These are phyloP conservation scores for Chimonanthus salicifolius DNA, from an alignment of 164 flowering plant species.

Conservation along the genomic window DNA sequence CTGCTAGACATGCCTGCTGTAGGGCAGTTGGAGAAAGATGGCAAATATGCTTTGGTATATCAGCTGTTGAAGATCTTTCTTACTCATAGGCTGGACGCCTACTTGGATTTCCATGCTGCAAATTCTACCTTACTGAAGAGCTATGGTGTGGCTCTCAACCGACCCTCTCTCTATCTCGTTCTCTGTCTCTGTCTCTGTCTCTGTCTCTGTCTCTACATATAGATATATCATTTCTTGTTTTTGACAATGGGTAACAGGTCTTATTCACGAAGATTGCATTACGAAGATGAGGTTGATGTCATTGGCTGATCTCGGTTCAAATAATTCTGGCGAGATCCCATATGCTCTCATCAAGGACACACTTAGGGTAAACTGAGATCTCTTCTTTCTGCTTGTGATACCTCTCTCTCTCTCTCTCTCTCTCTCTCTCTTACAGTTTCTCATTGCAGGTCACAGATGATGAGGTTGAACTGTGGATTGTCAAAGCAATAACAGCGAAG, in stretches of 20 bases:
- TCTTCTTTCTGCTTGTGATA: not conserved
- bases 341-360: constrained; percentile 70
- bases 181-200: not conserved
- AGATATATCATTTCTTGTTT: not conserved
- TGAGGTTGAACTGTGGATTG: constrained; percentile 95
- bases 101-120: constrained; percentile 71
- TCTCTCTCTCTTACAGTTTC: not conserved
- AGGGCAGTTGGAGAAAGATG: constrained; percentile 85
- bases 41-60: constrained; percentile 54
- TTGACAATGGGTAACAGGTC: constrained; percentile 35
- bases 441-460: constrained; percentile 53
- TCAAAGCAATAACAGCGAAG: constrained; percentile 82
- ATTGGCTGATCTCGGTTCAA: constrained; percentile 69
- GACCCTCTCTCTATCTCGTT: not conserved
- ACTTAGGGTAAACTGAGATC: constrained; percentile 42
- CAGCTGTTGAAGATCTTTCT: constrained; percentile 84
- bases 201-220: not conserved
- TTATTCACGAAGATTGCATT: constrained; percentile 87
- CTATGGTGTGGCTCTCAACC: constrained; percentile 45
- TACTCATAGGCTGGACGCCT: constrained; percentile 75
- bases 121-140: constrained; percentile 58
- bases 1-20: constrained; percentile 88
- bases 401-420: not conserved
- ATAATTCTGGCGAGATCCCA: constrained; percentile 65
- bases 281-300: constrained; percentile 89